phyloP scores from a whole-genome alignment of 2,329 filamentous ascomycete genomes.

The Madurella fahalii region DNA sequence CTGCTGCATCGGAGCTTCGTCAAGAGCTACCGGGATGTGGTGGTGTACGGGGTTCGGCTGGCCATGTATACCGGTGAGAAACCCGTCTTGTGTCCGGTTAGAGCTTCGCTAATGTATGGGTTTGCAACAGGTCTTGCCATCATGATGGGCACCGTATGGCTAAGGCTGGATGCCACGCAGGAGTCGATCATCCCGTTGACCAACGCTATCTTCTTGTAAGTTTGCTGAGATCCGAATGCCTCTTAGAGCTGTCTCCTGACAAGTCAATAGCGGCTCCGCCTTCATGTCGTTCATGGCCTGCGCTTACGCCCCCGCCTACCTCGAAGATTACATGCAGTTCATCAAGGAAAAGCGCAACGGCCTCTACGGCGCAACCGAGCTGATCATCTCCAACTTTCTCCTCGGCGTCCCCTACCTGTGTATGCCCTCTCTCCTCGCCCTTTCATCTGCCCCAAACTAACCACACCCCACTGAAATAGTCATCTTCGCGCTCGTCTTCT shows the following conservation, averaged over 20 bases:
- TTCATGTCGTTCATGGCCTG: conserved; percentile 82
- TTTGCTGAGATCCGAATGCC: background rate
- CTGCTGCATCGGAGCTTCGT: conserved; percentile 76
- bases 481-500: conserved; percentile 71
- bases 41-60: conserved; percentile 78
- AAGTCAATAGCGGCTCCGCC: conserved; percentile 61
- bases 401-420: conserved; percentile 77
- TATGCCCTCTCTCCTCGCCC: conserved; percentile 29
- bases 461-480: conserved; percentile 39
- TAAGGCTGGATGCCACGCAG: conserved; percentile 65
- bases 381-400: conserved; percentile 75
- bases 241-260: background rate
- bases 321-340: conserved; percentile 72
- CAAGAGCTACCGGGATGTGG: conserved; percentile 78
- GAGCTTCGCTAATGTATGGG: background rate
- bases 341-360: conserved; percentile 78
- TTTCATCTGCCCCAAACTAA: conserved; percentile 4
- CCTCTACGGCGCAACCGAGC: conserved; percentile 68
- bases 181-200: conserved; percentile 74
- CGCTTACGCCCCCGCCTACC: conserved; percentile 77
- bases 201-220: conserved; percentile 62
- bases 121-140: conserved; percentile 57
- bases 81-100: background rate
- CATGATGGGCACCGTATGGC: conserved; percentile 86
- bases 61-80: conserved; percentile 68